Percentiles rank a stretch among this genome's conserved stretches.
Conservation (phyloP, 352 stramenopile species). For the Pythium diclinum region DNA sequence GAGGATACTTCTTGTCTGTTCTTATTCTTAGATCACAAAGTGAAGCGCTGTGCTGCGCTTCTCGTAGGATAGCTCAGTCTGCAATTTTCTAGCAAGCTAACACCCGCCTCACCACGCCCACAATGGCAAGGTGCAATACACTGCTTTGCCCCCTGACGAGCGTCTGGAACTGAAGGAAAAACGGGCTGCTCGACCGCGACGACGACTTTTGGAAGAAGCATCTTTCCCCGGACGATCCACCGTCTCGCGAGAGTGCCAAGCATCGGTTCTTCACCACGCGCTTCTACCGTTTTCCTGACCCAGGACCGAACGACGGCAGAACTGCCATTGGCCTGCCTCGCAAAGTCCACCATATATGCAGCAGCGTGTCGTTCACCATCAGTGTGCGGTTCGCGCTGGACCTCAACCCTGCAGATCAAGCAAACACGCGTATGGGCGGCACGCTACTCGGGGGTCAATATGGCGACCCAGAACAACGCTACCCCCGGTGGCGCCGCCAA, state of each 20-base stretch:
- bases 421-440: neutral
- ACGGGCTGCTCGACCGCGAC: neutral
- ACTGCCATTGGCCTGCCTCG: too few species aligned
- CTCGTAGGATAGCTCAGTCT: too few species aligned
- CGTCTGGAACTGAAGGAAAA: too few species aligned
- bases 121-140: too few species aligned
- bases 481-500: neutral
- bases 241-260: neutral
- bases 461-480: neutral
- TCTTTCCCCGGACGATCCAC: neutral
- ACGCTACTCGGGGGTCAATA: conserved; percentile 6
- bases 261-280: neutral
- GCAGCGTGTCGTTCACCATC: conserved; percentile 7
- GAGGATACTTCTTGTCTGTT: too few species aligned
- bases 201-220: neutral
- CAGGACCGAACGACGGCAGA: neutral
- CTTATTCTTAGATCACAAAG: too few species aligned
- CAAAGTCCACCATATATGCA: too few species aligned
- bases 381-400: conserved; percentile 11
- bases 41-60: too few species aligned
- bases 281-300: neutral
- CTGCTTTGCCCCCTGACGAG: neutral
- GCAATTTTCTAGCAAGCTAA: too few species aligned
- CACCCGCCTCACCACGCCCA: too few species aligned
- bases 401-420: too few species aligned